phyloP scores from a whole-genome alignment of 2,329 filamentous ascomycete genomes.

The Cadophora luteo-olivacea region DNA sequence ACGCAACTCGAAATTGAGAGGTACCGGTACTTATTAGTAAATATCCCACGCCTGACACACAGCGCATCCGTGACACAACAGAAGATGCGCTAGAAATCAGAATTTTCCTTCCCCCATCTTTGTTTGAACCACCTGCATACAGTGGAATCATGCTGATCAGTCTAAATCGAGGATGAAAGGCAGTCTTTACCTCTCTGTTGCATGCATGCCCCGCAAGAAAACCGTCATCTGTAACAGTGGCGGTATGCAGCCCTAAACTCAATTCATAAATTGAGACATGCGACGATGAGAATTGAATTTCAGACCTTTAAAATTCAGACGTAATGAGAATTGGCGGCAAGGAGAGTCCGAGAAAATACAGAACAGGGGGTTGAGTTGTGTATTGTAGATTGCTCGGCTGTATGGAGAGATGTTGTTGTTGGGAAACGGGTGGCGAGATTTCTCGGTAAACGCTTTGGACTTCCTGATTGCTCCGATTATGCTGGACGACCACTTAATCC shows the following conservation, averaged over 20 bases:
- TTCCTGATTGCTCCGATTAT: neutral
- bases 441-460: neutral
- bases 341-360: neutral
- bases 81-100: neutral
- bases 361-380: neutral
- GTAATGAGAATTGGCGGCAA: conserved; percentile 12
- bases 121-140: neutral
- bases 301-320: neutral
- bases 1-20: neutral
- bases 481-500: neutral
- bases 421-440: conserved; percentile 10
- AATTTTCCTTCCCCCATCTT: conserved; percentile 5
- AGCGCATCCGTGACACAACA: neutral
- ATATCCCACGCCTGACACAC: conserved; percentile 14
- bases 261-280: neutral
- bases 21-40: conserved; percentile 13
- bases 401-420: conserved; percentile 13
- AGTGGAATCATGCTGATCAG: neutral
- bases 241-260: neutral
- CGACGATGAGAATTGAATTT: neutral
- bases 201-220: neutral
- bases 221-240: neutral
- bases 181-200: neutral
- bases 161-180: neutral
- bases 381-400: neutral